phyloP scores from a whole-genome alignment of 2,329 filamentous ascomycete genomes.

The Colletotrichum sp. region DNA sequence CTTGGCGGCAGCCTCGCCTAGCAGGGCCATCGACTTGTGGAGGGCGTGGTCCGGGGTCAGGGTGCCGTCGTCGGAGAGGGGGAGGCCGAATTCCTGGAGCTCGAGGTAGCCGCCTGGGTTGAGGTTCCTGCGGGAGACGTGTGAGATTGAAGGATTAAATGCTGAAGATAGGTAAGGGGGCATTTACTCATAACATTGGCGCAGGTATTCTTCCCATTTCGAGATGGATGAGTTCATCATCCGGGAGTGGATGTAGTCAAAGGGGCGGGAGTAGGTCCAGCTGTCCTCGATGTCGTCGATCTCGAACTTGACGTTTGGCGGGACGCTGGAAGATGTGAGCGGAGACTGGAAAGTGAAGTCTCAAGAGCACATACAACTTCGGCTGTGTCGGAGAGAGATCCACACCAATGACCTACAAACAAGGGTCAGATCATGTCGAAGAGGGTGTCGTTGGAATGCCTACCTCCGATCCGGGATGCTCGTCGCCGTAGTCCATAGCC shows the following conservation, averaged over 20 bases:
- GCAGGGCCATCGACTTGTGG: slow-evolving; percentile 24
- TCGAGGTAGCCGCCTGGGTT: slow-evolving; percentile 16
- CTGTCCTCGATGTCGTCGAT: slow-evolving; percentile 40
- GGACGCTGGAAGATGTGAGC: slow-evolving; percentile 33
- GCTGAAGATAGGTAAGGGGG: slow-evolving; percentile 35
- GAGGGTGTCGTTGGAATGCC: fast-evolving
- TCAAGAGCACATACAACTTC: slow-evolving; percentile 29
- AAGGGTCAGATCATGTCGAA: not conserved
- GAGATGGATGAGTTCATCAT: slow-evolving; percentile 59
- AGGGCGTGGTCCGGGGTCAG: slow-evolving; percentile 17
- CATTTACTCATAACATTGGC: slow-evolving; percentile 43
- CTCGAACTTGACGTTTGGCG: slow-evolving; percentile 43
- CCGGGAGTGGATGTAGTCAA: slow-evolving; percentile 66
- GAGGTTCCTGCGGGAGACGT: slow-evolving; percentile 24
- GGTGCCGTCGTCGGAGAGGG: slow-evolving; percentile 17
- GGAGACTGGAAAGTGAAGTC: not conserved
- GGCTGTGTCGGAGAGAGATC: slow-evolving; percentile 47
- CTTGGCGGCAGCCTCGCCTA: slow-evolving; percentile 27
- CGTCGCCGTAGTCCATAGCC: slow-evolving; percentile 48
- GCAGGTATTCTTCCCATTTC: slow-evolving; percentile 59
- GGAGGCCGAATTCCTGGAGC: slow-evolving; percentile 17
- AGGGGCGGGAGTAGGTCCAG: slow-evolving; percentile 39
- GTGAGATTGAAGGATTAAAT: slow-evolving; percentile 40
- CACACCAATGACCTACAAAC: slow-evolving; percentile 35
- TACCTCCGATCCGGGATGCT: slow-evolving; percentile 34